phyloP scores from a whole-genome alignment of 2,329 filamentous ascomycete genomes.

The Fusarium protoensiforme region DNA sequence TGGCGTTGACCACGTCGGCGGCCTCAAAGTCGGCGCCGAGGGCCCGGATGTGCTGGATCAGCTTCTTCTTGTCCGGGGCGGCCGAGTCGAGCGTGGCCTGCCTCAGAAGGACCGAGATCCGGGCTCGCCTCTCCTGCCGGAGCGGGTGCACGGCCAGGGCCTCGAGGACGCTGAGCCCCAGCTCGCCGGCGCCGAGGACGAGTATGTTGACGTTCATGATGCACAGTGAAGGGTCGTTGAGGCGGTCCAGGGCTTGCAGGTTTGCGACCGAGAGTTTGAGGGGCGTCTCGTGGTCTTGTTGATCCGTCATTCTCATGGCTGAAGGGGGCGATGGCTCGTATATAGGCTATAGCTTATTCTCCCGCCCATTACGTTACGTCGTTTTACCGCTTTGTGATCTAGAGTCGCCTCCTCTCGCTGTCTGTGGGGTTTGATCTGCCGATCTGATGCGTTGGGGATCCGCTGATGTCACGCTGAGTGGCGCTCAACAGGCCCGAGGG shows the following conservation, averaged over 20 bases:
- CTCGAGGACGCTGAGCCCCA: conserved; percentile 67
- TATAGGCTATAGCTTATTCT: conserved; percentile 27
- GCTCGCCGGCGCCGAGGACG: conserved; percentile 74
- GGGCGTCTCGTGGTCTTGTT: conserved; percentile 18
- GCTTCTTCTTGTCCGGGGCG: conserved; percentile 49
- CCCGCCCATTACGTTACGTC: conserved; percentile 13
- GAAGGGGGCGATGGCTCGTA: background rate
- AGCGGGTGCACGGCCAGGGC: conserved; percentile 60
- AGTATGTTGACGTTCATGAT: conserved; percentile 56
- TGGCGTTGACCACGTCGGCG: conserved; percentile 56
- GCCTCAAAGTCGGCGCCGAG: conserved; percentile 55
- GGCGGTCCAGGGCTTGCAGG: conserved; percentile 38
- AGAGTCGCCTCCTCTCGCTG: background rate
- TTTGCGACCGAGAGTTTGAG: conserved; percentile 42
- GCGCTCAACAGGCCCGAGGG: conserved; percentile 21
- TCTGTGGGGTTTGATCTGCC: conserved; percentile 2
- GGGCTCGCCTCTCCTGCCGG: conserved; percentile 44
- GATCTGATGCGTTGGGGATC: conserved; percentile 26
- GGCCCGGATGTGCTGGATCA: conserved; percentile 47
- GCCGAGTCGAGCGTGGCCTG: conserved; percentile 55
- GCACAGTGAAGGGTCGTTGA: conserved; percentile 29
- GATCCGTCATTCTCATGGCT: conserved; percentile 23
- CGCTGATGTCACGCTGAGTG: conserved; percentile 32
- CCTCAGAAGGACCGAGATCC: conserved; percentile 65
- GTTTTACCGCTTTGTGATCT: conserved; percentile 4